A percentile compares a stretch with the other conserved stretches of the same genome.
Evolutionary conservation across 2,329 filamentous ascomycete species (phyloP).

Genomic region (Cytospora paraplurivora): DNA sequence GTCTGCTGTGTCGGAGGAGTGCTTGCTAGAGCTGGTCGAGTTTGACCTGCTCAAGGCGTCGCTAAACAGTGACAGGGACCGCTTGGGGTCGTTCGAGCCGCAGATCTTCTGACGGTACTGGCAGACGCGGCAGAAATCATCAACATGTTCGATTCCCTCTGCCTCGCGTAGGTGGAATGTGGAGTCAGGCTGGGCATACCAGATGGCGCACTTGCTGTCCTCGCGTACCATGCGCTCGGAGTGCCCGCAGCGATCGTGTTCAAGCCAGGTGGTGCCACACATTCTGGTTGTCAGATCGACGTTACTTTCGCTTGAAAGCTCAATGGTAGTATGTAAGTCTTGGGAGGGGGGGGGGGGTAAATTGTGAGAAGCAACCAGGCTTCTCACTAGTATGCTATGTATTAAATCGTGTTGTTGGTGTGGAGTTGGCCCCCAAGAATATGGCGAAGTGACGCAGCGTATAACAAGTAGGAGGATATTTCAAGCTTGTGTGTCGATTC

Average conservation of each 20-base stretch:
- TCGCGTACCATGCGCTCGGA: background rate
- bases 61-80: background rate
- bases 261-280: background rate
- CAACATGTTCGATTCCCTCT: background rate
- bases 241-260: background rate
- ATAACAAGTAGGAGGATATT: too few species aligned
- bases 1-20: background rate
- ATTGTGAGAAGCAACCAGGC: too few species aligned
- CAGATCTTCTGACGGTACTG: background rate
- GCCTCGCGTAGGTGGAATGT: background rate
- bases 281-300: background rate
- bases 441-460: too few species aligned
- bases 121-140: background rate
- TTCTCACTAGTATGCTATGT: too few species aligned
- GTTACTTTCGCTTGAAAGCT: too few species aligned
- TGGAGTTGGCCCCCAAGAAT: too few species aligned
- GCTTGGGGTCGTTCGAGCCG: background rate
- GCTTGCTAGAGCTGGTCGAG: background rate
- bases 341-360: too few species aligned
- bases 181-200: background rate
- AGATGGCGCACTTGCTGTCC: background rate
- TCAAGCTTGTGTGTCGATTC: too few species aligned
- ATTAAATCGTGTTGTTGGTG: too few species aligned
- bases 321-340: too few species aligned
- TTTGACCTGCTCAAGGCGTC: background rate